These are phyloP conservation scores for Rutstroemia sp. DNA, from an alignment of 2,329 filamentous ascomycete genomes.

Conservation along the genomic window DNA sequence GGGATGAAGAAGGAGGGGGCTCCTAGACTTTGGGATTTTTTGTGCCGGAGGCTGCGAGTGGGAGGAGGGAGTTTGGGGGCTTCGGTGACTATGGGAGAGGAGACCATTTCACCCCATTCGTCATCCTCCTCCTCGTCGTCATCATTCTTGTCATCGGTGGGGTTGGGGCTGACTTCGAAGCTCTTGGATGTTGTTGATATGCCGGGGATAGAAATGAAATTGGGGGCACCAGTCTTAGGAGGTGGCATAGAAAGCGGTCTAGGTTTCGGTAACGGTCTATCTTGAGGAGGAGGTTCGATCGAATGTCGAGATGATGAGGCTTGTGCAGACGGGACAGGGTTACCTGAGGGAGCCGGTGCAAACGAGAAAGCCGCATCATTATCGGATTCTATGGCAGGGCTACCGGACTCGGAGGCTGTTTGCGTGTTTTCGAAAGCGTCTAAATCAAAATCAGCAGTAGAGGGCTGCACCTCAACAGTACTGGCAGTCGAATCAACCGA, in stretches of 20 bases:
- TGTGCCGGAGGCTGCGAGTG: constrained; percentile 11
- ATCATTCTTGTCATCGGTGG: neutral
- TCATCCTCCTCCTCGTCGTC: constrained; percentile 28
- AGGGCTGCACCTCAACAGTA: constrained; percentile 1
- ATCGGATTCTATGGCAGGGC: neutral
- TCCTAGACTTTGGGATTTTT: constrained; percentile 19
- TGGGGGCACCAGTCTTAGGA: neutral
- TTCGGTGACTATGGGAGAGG: constrained; percentile 23
- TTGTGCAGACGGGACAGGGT: neutral
- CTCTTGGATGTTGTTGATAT: too few relatives aligned
- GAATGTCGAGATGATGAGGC: neutral
- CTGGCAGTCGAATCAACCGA: constrained; percentile 7
- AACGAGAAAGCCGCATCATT: too few relatives aligned
- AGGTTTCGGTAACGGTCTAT: neutral
- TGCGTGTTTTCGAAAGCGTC: constrained; percentile 3
- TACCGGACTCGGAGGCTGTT: neutral
- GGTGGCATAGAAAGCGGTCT: constrained; percentile 5
- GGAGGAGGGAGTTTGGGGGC: constrained; percentile 8
- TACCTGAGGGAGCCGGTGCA: neutral
- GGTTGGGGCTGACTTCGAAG: neutral
- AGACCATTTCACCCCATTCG: constrained; percentile 34
- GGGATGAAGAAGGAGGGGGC: neutral
- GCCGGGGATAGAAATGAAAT: neutral
- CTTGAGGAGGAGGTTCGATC: neutral
- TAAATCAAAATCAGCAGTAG: constrained; percentile 23